Evolutionary conservation across 2,329 filamentous ascomycete genomes (phyloP), one percentile per base, ranked within the genome.

Genomic region (Arthrobotrys iridis): DNA sequence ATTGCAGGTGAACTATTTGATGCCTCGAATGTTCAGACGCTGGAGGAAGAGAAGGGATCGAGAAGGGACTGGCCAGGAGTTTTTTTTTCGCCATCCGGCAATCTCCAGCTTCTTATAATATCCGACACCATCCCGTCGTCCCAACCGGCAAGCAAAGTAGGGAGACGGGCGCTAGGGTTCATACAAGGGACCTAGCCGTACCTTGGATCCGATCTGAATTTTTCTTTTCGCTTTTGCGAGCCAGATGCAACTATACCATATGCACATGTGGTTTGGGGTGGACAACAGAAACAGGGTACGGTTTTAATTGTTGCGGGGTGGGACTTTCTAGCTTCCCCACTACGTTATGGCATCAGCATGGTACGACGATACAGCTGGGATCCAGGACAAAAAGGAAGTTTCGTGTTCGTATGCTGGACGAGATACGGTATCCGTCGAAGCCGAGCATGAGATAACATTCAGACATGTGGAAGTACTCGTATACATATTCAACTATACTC

Each of bases 41-140:
- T n/a, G n/a, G n/a, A n/a, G 30, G 24, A 37, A 2, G 20, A 20
- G 46, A 35, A 50, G 7, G 46, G 33, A 26, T 40, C 37, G 6
- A 40, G n/a, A n/a, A n/a, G 37, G 15, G 15, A 2, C 3, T 40
- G 37, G 37, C 7, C n/a, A n/a, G n/a, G n/a, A n/a, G n/a, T n/a
- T n/a, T n/a, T n/a, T n/a, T n/a, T n/a, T 3, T 40, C 37, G 37
- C n/a, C n/a, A n/a, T n/a, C n/a, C n/a, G 26, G 46, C 4, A 35
- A 24, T 20, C 26, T 6, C 7, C 26, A 35, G 46, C n/a, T 35
- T 52, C 46, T 52, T 52, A 52, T 52, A 52, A 52, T 52, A 52
- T 52, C 26, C 4, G 8, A 48, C 4, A n/a, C 37, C 15, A n/a
- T 2, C 37, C 15, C 15, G 6, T 40, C 11, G 11, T 11, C 11